Percentiles rank a stretch among this genome's conserved stretches.
Conservation (phyloP, 169 alveolate species). For the Pseudocohnilembus persalinus region DNA sequence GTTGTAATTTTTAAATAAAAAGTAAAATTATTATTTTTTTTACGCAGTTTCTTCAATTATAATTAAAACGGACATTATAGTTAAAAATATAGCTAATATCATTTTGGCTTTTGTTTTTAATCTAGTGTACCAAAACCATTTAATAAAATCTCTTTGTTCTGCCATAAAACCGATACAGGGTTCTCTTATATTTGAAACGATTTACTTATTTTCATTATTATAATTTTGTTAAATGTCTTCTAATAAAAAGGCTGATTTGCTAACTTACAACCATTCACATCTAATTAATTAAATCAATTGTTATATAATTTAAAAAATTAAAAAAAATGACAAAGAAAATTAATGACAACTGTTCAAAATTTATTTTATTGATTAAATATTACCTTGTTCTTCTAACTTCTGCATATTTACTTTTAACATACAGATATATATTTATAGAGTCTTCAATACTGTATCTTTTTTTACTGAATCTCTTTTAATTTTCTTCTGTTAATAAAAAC, state of each 20-base stretch:
- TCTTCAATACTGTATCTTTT: conserved; percentile 11
- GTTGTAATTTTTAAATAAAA: too few species aligned
- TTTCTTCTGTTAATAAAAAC: neutral
- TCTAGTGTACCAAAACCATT: neutral
- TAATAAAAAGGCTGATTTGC: conserved; percentile 27
- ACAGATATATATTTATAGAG: conserved; percentile 1
- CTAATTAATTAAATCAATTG: neutral
- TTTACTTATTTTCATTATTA: conserved; percentile 11
- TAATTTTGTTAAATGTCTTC: conserved; percentile 23
- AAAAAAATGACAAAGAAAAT: neutral
- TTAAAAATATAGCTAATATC: neutral
- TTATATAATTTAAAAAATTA: too few species aligned
- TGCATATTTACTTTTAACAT: neutral
- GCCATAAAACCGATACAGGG: conserved; percentile 3
- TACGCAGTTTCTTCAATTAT: neutral
- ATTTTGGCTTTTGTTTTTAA: neutral
- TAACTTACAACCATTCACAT: conserved; percentile 20
- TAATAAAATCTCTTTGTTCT: neutral
- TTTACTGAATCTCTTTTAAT: conserved; percentile 1
- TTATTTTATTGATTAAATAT: too few species aligned
- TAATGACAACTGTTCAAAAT: too few species aligned
- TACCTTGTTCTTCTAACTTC: conserved; percentile 3
- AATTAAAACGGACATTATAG: neutral
- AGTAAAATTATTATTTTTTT: too few species aligned
- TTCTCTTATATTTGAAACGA: conserved; percentile 18